Base-by-base conservation (phyloP, 2,329 filamentous ascomycete species). In the Metarhizium robertsii region DNA sequence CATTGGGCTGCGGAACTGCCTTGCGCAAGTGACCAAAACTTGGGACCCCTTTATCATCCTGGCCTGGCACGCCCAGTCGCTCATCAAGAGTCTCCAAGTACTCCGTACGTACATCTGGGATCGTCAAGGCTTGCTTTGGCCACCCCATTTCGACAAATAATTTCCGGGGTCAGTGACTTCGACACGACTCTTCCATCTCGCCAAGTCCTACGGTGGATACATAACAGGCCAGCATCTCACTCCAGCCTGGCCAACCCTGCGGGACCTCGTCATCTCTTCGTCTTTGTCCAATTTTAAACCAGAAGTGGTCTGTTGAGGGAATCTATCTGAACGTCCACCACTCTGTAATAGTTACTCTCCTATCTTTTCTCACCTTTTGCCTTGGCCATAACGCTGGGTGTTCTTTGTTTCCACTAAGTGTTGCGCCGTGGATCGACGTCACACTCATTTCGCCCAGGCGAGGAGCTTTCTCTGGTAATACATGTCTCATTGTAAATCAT, bases 241-340 rank as follows among this genome's bases (percentile, higher is more conserved):
- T 30, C 45, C n/a, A 29, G 18, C 45, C 16, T 43, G n/a, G 34
- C 30, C 48, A 40, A 47, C 42, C 40, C 30, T 48, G 52, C 52
- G 42, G 55, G 55, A 57, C 52, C 48, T 57, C 48, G 48, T 57
- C 52, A 52, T 57, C 50, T 54, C 48, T 43, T 40, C 30, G 40
- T 8, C 14, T 30, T 42, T 48, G 34, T 51, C 32, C 29, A 54
- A 49, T 57, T 57, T 54, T 52, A 52, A 50, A 30, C 36, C 34
- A 36, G 40, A 29, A 38, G 48, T 53, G 51, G 36, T 46, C 30
- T 38, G 30, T 32, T 32, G 42, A n/a, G 36, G n/a, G 38, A 30
- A 54, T 42, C 52, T 57, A 25, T 52, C 40, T 34, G 30, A n/a
- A 42, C 38, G 30, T 48, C 25, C 45, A 16, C 45, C 25, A 45